A percentile compares a stretch with the other conserved stretches of the same genome.
These are phyloP conservation scores for Seiridium unicorne DNA, from an alignment of 2,329 filamentous ascomycete genomes.

Conservation along the genomic window DNA sequence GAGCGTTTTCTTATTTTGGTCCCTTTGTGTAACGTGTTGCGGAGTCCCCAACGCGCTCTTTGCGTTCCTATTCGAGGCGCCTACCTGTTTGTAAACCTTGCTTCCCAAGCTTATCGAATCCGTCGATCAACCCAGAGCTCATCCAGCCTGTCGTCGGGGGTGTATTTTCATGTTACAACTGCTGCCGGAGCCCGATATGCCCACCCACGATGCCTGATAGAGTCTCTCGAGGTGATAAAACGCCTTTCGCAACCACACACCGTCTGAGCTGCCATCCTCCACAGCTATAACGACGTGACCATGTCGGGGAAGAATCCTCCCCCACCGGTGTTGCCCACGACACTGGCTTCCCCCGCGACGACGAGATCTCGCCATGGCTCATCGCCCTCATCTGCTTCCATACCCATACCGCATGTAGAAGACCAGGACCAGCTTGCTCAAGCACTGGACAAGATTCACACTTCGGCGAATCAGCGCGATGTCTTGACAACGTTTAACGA, in stretches of 20 bases:
- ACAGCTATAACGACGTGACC: conserved; percentile 6
- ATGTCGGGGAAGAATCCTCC: conserved; percentile 29
- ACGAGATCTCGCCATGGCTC: conserved; percentile 37
- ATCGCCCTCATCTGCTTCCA: conserved; percentile 41
- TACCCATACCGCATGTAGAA: conserved; percentile 45
- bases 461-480: conserved; percentile 79
- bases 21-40: too few species aligned
- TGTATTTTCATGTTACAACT: background rate
- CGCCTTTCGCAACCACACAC: background rate
- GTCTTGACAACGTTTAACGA: conserved; percentile 92
- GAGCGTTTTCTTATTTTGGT: too few species aligned
- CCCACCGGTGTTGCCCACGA: conserved; percentile 34
- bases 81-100: background rate
- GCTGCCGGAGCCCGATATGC: background rate
- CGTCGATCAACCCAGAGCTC: background rate
- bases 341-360: conserved; percentile 23
- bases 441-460: conserved; percentile 84
- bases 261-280: conserved; percentile 6
- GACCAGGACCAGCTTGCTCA: conserved; percentile 76
- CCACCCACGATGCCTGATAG: background rate
- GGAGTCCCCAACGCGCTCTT: too few species aligned
- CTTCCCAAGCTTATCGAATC: background rate
- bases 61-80: too few species aligned
- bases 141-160: background rate
- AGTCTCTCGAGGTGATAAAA: background rate